Conservation (phyloP, 2,329 filamentous ascomycete genomes). For the Helotiales sp. region DNA sequence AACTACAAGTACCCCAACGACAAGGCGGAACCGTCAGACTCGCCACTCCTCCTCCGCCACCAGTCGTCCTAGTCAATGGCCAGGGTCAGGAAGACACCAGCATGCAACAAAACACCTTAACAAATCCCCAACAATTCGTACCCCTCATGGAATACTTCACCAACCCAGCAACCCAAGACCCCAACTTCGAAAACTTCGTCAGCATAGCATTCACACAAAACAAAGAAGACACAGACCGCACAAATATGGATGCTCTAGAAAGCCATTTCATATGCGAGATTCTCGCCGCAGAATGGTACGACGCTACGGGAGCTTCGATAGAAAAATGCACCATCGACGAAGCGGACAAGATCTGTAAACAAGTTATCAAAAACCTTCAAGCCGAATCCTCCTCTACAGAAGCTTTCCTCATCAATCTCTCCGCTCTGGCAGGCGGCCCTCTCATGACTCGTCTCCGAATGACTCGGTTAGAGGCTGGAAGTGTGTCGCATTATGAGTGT, state of each 20-base stretch:
- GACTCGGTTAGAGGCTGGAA: slow-evolving; percentile 45
- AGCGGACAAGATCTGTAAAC: slow-evolving; percentile 52
- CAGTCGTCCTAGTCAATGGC: slow-evolving; percentile 50
- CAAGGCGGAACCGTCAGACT: slow-evolving; percentile 60
- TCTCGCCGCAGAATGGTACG: slow-evolving; percentile 52
- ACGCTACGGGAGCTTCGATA: slow-evolving; percentile 45
- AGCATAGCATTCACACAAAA: slow-evolving; percentile 33
- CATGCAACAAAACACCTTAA: slow-evolving; percentile 34
- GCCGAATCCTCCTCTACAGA: slow-evolving; percentile 51
- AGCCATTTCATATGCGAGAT: slow-evolving; percentile 53
- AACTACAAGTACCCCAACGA: slow-evolving; percentile 63
- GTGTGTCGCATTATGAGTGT: slow-evolving; percentile 49
- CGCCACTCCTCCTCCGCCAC: slow-evolving; percentile 50
- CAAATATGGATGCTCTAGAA: slow-evolving; percentile 58
- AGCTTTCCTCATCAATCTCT: slow-evolving; percentile 59
- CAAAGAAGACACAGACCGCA: slow-evolving; percentile 38
- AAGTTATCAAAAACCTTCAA: slow-evolving; percentile 54
- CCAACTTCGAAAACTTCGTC: slow-evolving; percentile 28
- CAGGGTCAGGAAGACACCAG: slow-evolving; percentile 19
- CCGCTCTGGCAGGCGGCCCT: slow-evolving; percentile 56
- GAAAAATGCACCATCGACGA: slow-evolving; percentile 51
- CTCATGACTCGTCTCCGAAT: slow-evolving; percentile 47
- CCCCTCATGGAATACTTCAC: slow-evolving; percentile 33
- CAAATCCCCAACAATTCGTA: slow-evolving; percentile 20
- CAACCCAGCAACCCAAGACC: slow-evolving; percentile 21